Conservation (phyloP, 192 early-diverging fungal genomes). For the Phycomyces blakesleeanus region DNA sequence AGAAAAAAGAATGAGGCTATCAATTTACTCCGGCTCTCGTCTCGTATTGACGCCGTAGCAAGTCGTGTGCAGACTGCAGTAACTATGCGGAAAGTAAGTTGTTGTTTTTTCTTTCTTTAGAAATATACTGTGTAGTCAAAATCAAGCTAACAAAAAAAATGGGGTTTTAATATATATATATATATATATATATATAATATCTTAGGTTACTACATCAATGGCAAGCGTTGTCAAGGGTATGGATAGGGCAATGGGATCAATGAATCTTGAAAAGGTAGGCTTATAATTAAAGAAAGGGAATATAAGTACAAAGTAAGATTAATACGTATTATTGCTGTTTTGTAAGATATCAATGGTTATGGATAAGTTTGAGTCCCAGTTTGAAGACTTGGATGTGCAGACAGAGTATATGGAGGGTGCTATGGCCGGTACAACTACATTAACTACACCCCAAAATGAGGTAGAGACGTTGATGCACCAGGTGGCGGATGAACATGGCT, state of each 20-base stretch:
- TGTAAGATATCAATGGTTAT: constrained; percentile 83
- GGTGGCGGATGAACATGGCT: constrained; percentile 91
- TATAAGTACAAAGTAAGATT: too few relatives aligned
- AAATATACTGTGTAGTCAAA: too few relatives aligned
- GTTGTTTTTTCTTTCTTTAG: too few relatives aligned
- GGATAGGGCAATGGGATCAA: constrained; percentile 84
- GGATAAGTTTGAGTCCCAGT: constrained; percentile 93
- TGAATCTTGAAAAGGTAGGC: constrained; percentile 88
- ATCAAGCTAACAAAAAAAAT: too few relatives aligned
- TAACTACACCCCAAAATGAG: constrained; percentile 83
- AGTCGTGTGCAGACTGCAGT: constrained; percentile 90
- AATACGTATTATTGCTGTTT: background rate
- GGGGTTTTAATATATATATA: too few relatives aligned
- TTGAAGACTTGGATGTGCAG: constrained; percentile 94
- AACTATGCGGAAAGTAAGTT: constrained; percentile 73
- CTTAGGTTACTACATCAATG: constrained; percentile 61
- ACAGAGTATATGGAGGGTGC: constrained; percentile 91
- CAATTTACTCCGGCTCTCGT: constrained; percentile 82
- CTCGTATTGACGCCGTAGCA: constrained; percentile 90
- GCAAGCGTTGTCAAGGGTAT: constrained; percentile 84
- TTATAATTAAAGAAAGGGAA: background rate
- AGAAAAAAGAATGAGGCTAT: constrained; percentile 94
- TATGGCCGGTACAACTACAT: constrained; percentile 81
- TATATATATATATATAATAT: too few relatives aligned
- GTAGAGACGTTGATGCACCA: constrained; percentile 90